Conservation (phyloP, 495 filamentous ascomycete genomes). For the Cryomyces minteri region DNA sequence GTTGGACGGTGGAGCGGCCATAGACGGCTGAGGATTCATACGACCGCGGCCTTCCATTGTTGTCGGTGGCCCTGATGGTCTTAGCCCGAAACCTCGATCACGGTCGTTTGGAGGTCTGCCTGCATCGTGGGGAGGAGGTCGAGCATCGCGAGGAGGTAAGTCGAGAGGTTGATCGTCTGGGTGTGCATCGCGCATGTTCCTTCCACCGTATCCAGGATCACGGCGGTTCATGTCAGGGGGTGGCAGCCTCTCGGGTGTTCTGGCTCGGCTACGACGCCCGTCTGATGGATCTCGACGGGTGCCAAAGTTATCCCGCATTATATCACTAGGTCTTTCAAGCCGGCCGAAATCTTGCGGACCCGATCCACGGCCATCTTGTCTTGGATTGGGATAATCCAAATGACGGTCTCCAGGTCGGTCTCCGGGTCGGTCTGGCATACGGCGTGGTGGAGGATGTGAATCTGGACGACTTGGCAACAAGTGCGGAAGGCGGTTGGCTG, state of each 20-base stretch:
- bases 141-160: slow-evolving; percentile 7
- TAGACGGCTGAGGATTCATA: not conserved
- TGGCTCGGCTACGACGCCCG: slow-evolving; percentile 7
- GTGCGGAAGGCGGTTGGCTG: slow-evolving; percentile 4
- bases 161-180: slow-evolving; percentile 10
- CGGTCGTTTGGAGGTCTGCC: not conserved
- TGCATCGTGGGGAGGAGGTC: slow-evolving; percentile 1
- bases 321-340: slow-evolving; percentile 15
- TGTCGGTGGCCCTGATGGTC: not conserved
- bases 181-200: slow-evolving; percentile 7
- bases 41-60: not conserved
- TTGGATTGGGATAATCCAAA: slow-evolving; percentile 6
- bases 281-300: slow-evolving; percentile 15
- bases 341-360: slow-evolving; percentile 12
- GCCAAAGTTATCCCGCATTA: slow-evolving; percentile 5
- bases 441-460: slow-evolving; percentile 3
- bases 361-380: slow-evolving; percentile 7
- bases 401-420: slow-evolving; percentile 6
- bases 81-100: slow-evolving; percentile 1
- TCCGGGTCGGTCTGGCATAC: slow-evolving; percentile 7
- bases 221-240: slow-evolving; percentile 8
- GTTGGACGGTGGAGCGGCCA: slow-evolving; percentile 4
- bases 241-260: slow-evolving; percentile 11
- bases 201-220: slow-evolving; percentile 2
- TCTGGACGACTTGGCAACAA: slow-evolving; percentile 13